Percentiles rank a stretch among this genome's conserved stretches.
phyloP scores from a whole-genome alignment of 106 monocot genomes.

The Platanthera guangdongensis region DNA sequence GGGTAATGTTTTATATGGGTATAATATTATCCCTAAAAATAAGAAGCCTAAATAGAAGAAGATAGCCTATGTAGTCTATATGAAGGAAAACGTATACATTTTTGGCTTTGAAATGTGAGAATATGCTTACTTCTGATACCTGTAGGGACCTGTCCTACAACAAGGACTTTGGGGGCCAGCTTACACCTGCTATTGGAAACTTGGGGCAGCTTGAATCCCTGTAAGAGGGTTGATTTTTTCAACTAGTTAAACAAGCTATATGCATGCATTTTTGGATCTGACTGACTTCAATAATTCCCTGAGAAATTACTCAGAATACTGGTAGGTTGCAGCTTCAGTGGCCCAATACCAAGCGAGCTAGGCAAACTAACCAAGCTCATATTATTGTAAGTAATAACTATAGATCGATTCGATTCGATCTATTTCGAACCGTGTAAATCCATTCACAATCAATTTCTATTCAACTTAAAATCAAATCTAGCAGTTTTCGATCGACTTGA shows the following conservation, averaged over 20 bases:
- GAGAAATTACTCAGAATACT: slow-evolving; percentile 14
- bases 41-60: too few species aligned
- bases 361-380: slow-evolving; percentile 8
- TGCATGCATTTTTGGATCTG: background rate
- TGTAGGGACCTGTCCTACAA: slow-evolving; percentile 50
- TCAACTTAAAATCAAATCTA: too few species aligned
- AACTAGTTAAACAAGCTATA: background rate
- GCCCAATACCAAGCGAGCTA: slow-evolving; percentile 3
- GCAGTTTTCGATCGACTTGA: too few species aligned
- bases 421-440: too few species aligned
- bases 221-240: slow-evolving; percentile 16
- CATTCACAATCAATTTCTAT: too few species aligned
- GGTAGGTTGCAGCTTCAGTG: slow-evolving; percentile 13
- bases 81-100: background rate
- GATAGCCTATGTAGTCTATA: too few species aligned
- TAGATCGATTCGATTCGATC: too few species aligned
- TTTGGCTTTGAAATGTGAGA: background rate
- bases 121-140: background rate
- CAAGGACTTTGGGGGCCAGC: slow-evolving; percentile 28
- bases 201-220: slow-evolving; percentile 28
- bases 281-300: background rate
- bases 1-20: too few species aligned
- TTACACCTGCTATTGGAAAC: slow-evolving; percentile 29
- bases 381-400: background rate
- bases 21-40: too few species aligned